phyloP scores from a whole-genome alignment of 768 basidiomycete genomes.

The Neoboletus brunneissimus region DNA sequence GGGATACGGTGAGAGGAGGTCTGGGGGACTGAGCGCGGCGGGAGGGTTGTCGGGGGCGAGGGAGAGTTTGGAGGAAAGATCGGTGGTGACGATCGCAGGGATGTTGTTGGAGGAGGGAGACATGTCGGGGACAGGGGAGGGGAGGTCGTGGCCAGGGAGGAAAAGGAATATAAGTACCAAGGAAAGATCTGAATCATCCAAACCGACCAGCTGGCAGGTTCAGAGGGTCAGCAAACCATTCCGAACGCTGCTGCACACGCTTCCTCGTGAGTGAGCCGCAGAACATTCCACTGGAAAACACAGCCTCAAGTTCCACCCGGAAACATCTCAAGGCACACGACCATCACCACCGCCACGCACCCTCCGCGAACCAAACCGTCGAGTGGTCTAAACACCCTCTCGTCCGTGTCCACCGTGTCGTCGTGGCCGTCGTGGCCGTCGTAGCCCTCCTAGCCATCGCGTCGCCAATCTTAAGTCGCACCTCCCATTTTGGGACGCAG shows the following conservation, averaged over 20 bases:
- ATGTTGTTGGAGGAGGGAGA: constrained; percentile 21
- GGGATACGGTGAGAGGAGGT: constrained; percentile 26
- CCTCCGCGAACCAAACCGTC: not conserved
- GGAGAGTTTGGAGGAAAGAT: constrained; percentile 33
- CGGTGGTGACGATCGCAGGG: constrained; percentile 36
- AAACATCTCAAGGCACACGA: constrained; percentile 4
- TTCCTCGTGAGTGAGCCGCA: not conserved
- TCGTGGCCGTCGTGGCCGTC: not conserved
- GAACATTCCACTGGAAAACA: constrained; percentile 33
- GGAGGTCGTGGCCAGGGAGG: not conserved
- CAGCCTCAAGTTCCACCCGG: constrained; percentile 25
- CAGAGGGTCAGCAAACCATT: too few species aligned
- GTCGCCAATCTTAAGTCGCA: not conserved
- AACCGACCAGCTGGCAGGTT: not conserved
- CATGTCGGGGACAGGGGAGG: constrained; percentile 13
- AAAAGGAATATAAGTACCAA: constrained; percentile 17
- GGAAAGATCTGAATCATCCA: not conserved
- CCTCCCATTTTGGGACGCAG: constrained; percentile 25
- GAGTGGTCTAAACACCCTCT: not conserved
- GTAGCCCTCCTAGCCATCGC: not conserved
- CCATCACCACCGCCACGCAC: constrained; percentile 3
- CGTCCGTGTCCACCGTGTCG: not conserved
- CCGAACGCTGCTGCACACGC: not conserved
- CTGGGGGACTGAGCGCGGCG: constrained; percentile 1
- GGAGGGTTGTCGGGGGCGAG: constrained; percentile 9